Evolutionary conservation across 306 rosid genomes (phyloP), one percentile per base, ranked within the genome.

Genomic region (Acmispon strigosus): DNA sequence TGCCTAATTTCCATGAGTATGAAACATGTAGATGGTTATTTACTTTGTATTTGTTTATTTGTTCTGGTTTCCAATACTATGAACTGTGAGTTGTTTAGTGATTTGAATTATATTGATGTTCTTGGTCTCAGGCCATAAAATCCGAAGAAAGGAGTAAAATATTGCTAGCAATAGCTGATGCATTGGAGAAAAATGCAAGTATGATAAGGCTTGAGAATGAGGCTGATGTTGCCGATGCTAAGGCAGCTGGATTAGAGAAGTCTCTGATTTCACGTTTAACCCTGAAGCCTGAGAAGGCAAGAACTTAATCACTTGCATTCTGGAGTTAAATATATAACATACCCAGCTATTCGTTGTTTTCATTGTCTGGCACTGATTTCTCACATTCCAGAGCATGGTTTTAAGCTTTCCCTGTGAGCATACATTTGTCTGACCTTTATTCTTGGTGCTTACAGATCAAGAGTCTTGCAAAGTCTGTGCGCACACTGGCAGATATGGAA

Each of bases 111-210:
- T 24, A n/a, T 57, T 49, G 66, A 16, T 74, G 36, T 58, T 45
- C 77, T 53, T 39, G 52, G 67, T 69, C 12, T 24, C 68, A 94
- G 98, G 87, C 79, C 67, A 80, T 91, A 24, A 59, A 68, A 53
- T 77, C 89, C 55, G 67, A 86, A 59, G 95, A 86, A 42, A 89
- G 98, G 89, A 86, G 71, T 74, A 73, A 83, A 64, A 86, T 94
- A 72, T 82, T 94, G 86, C 70, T 90, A 32, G 88, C 90, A 51
- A 48, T 94, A 15, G 97, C 98, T 81, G 85, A 90, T 65, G 96
- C 96, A n/a, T 80, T 94, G 79, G 95, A 87, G 85, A 88, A 78
- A 62, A 89, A 90, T 78, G 86, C 81, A 70, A 73, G 60, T 45
- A 29, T 51, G 66, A 89, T 94, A 58, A 54, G 73, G 64, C 64